phyloP scores from a whole-genome alignment of 2,329 filamentous ascomycete species.

The Claviceps lovelessii region DNA sequence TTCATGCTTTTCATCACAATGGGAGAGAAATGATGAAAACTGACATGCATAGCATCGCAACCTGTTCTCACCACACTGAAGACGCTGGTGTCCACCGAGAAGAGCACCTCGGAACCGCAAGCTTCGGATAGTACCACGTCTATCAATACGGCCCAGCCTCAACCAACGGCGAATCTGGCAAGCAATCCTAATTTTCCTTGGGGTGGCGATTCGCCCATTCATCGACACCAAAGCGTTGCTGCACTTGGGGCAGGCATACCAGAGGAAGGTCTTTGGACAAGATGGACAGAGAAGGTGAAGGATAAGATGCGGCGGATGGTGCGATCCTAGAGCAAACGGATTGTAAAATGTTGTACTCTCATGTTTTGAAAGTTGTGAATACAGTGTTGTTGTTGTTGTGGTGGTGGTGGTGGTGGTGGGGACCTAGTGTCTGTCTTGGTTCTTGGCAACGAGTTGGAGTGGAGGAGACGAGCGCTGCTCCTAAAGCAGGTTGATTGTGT shows the following conservation, averaged over 20 bases:
- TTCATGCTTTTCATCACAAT: background rate
- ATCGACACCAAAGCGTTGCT: constrained; percentile 20
- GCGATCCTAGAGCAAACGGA: background rate
- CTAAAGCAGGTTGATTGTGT: background rate
- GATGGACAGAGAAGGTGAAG: background rate
- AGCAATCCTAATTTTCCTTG: constrained; percentile 21
- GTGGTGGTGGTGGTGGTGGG: no score
- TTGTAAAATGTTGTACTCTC: background rate
- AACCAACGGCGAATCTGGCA: constrained; percentile 11
- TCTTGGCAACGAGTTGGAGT: background rate
- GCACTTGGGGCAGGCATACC: constrained; percentile 12
- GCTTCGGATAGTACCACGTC: constrained; percentile 8
- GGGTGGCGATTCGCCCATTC: constrained; percentile 21
- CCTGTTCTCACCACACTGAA: constrained; percentile 4
- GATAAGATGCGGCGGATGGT: background rate
- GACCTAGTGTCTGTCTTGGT: background rate
- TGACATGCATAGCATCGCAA: background rate
- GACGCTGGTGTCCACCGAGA: constrained; percentile 5
- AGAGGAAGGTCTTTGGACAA: constrained; percentile 4
- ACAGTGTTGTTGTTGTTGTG: background rate
- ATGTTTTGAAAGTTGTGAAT: background rate
- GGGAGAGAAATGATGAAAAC: background rate
- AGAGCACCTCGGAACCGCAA: constrained; percentile 1
- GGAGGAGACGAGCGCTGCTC: background rate
- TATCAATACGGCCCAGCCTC: background rate